Evolutionary conservation across 176 grass and related monocot genomes (phyloP), one percentile per base, ranked within the genome.

Genomic region (Bonia amplexicaulis): DNA sequence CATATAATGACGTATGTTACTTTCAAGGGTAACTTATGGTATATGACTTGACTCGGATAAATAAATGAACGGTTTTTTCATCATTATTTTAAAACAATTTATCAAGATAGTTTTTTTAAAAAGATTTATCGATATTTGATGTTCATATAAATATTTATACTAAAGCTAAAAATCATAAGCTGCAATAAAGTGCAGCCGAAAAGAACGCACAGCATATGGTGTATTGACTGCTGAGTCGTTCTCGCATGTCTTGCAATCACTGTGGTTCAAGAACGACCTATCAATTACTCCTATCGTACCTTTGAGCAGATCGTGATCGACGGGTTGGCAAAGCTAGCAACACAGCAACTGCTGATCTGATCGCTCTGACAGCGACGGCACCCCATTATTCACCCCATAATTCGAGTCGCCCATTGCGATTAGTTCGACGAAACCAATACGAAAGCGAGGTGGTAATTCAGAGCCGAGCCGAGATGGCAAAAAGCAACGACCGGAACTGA

Each of bases 271-370:
- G 47, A 40, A 62, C 61, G 82, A 45, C 82, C 9, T 77, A 47
- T 16, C 35, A 19, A 23, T 77, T 46, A 19, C 48, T 55, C 15
- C 39, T 29, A n/a, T n/a, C 0, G 12, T 11, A 0, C 40, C 69
- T 41, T 71, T 40, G 1, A 82, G 39, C 53, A 29, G 49, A 26
- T 60, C 14, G 51, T 26, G 61, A 48, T 39, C 14, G 37, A 45
- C 53, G 54, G 53, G 64, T 31, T 11, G 19, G 31, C 72, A 88
- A 69, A 69, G 79, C 14, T 7, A 20, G 78, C 79, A 82, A 77
- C 73, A 31, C 42, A 27, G 14, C 80, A 60, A 8, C 86, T 49
- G 65, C 72, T 77, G 51, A 75, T 17, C 17, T 6, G 76, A 64
- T 52, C 40, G 62, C 16, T 10, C 71, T 11, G 72, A 70, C 25